phyloP scores from a whole-genome alignment of 306 rosid species.

The Macrotyloma uniflorum region DNA sequence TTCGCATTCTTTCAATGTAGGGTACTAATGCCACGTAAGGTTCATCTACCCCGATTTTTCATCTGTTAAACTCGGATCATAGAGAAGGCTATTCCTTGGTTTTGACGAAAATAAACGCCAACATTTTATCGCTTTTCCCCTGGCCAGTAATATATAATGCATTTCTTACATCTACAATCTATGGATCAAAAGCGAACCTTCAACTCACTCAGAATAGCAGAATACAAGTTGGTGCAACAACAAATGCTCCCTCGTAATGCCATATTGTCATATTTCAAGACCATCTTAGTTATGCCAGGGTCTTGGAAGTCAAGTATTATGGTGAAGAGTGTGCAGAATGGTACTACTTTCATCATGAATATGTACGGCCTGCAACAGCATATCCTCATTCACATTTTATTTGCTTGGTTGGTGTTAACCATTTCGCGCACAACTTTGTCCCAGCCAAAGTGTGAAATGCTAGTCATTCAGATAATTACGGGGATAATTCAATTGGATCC shows the following conservation, averaged over 20 bases:
- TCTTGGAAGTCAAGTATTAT: background rate
- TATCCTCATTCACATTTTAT: background rate
- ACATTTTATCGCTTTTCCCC: background rate
- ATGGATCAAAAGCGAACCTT: background rate
- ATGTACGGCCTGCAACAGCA: background rate
- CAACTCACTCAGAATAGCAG: background rate
- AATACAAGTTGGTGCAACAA: background rate
- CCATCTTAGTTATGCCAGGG: constrained; percentile 7
- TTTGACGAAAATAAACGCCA: constrained; percentile 6
- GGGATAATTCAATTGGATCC: constrained; percentile 61
- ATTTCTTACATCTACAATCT: constrained; percentile 1
- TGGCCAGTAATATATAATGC: background rate
- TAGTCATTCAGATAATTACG: constrained; percentile 42
- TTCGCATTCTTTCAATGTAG: background rate
- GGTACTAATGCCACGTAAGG: background rate
- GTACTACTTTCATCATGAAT: background rate
- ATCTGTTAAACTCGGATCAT: constrained; percentile 1
- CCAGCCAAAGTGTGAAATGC: constrained; percentile 1
- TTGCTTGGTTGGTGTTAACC: constrained; percentile 4
- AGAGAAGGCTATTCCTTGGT: background rate
- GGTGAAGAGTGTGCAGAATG: background rate
- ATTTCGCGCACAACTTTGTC: constrained; percentile 24
- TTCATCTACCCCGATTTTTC: background rate
- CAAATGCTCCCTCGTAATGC: background rate
- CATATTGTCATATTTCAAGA: constrained; percentile 5